Evolutionary conservation across 257 asterid species (phyloP), one percentile per base, ranked within the genome.

Genomic region (Petunia secreta): DNA sequence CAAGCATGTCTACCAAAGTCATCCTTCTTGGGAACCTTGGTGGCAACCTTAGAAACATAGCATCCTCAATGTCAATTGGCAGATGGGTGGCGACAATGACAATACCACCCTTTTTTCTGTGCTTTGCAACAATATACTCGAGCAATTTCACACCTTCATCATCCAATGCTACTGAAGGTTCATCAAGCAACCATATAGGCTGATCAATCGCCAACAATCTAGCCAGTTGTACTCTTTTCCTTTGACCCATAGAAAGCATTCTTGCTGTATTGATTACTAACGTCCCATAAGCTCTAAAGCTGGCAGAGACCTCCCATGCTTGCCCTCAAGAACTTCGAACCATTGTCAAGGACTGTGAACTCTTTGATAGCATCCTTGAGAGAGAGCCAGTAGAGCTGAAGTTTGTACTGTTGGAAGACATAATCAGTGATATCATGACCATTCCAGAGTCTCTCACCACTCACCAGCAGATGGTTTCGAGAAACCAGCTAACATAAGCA

Each of bases 181-280:
- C 98, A 79, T 94, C 98, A 1, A 94, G 94, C 88, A 92, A 81
- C 98, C 98, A 94, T 79, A 92, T 94, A 0, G 93, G 97, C 65
- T 96, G 85, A 81, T 92, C 98, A 15, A 94, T 90, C 4, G 98
- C 97, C 85, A 92, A 82, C 36, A 94, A 57, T 85, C 98, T 87
- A 0, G 97, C 97, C 4, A 94, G 93, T 77, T 92, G 97, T 84
- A 94, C 76, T 85, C 97, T 87, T 78, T 94, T 92, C 79, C 94
- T 54, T 80, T 92, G 97, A 44, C 97, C 98, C 96, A 89, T 90
- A 5, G 98, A 94, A 6, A 94, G 92, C 92, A 90, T 91, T 76
- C 95, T 87, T 66, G 97, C 78, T 84, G 92, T 94, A 74, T 94
- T 97, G 1, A 89, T 87, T 8, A 86, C 89, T 53, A 94, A 78